These are phyloP conservation scores for Hygrophoropsis aurantiaca DNA, from an alignment of 768 basidiomycete genomes.

Conservation along the genomic window DNA sequence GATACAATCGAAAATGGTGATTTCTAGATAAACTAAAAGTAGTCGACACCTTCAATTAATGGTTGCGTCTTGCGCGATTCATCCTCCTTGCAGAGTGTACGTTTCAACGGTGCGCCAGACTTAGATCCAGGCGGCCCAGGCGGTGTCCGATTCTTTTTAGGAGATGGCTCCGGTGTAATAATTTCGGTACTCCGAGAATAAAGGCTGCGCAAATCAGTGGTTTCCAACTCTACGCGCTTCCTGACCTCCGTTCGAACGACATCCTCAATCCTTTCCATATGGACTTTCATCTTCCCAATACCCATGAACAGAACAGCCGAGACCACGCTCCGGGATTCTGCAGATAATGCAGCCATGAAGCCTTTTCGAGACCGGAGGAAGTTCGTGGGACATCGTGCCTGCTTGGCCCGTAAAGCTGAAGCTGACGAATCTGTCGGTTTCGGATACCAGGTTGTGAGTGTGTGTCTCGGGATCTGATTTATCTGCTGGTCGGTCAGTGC, in stretches of 20 bases:
- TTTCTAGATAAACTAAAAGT: conserved; percentile 35
- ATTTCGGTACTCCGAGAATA: conserved; percentile 11
- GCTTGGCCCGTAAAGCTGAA: conserved; percentile 34
- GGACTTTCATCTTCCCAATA: conserved; percentile 30
- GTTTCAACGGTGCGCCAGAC: background rate
- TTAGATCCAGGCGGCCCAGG: background rate
- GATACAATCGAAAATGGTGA: too few species aligned
- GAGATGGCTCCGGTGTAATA: too few species aligned
- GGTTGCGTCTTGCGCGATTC: background rate
- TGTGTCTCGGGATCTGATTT: conserved; percentile 29
- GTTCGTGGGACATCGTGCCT: conserved; percentile 39
- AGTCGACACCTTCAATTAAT: conserved; percentile 32
- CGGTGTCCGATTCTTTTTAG: background rate
- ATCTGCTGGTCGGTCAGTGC: conserved; percentile 42
- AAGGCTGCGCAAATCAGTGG: conserved; percentile 15
- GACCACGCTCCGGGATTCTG: conserved; percentile 33
- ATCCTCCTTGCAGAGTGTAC: background rate
- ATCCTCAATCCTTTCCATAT: conserved; percentile 41
- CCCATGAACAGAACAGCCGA: conserved; percentile 32
- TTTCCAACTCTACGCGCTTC: conserved; percentile 29
- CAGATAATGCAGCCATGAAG: conserved; percentile 37
- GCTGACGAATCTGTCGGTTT: conserved; percentile 22
- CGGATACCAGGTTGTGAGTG: conserved; percentile 29
- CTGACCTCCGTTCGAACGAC: conserved; percentile 34
- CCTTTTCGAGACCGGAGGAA: conserved; percentile 30